Conservation (phyloP, 2,329 filamentous ascomycete genomes). For the Exophiala sp. region DNA sequence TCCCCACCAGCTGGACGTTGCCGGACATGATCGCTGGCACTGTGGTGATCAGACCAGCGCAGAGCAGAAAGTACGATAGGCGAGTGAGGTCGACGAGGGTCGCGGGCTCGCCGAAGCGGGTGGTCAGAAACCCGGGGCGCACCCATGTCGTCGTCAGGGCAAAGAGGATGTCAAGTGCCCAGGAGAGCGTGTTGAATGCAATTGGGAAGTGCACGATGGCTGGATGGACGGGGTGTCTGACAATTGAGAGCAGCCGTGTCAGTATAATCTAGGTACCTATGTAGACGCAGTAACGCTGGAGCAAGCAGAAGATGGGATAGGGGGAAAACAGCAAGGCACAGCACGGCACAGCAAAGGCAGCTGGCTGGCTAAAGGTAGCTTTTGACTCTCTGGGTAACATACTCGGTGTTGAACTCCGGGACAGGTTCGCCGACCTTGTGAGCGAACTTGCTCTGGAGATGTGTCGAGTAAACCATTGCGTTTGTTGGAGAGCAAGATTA, state of each 20-base stretch:
- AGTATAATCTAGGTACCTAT: no score
- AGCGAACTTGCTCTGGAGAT: conserved; percentile 28
- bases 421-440: conserved; percentile 28
- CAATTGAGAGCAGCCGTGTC: no score
- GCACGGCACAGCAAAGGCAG: neutral
- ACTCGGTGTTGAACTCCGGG: conserved; percentile 29
- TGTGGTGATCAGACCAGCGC: conserved; percentile 26
- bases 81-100: conserved; percentile 28
- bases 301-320: no score
- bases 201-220: conserved; percentile 29
- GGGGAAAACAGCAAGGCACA: no score
- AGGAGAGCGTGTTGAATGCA: conserved; percentile 29
- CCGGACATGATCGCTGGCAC: conserved; percentile 29
- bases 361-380: no score
- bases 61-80: conserved; percentile 27
- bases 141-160: conserved; percentile 25
- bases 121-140: conserved; percentile 27
- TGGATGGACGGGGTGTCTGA: conserved; percentile 26
- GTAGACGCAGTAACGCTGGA: no score
- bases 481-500: neutral
- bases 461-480: conserved; percentile 25
- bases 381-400: no score
- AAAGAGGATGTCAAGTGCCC: conserved; percentile 29
- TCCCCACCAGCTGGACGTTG: conserved; percentile 27
- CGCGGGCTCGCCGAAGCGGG: conserved; percentile 21